Conservation (phyloP, 2,329 filamentous ascomycete species). For the Acrocalymma vagum region DNA sequence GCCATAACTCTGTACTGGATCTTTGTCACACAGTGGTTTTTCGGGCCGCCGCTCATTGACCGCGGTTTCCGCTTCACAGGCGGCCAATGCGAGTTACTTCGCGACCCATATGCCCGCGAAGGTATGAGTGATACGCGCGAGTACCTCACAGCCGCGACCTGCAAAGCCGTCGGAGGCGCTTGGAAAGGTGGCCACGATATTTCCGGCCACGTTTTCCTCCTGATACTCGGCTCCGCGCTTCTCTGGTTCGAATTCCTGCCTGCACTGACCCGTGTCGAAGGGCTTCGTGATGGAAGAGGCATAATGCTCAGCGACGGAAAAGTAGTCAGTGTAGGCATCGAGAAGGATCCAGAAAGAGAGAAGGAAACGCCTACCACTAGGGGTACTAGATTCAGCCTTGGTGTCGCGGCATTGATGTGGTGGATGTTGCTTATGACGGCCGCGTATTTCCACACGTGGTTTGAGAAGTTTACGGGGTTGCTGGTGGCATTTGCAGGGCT, state of each 20-base stretch:
- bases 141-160: constrained; percentile 78
- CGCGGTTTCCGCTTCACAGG: constrained; percentile 89
- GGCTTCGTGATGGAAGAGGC: constrained; percentile 67
- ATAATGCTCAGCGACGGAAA: constrained; percentile 74
- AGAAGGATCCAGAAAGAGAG: constrained; percentile 52
- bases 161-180: constrained; percentile 79
- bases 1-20: constrained; percentile 83
- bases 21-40: constrained; percentile 94
- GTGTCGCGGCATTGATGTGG: constrained; percentile 74
- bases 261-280: constrained; percentile 59
- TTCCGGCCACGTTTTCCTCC: constrained; percentile 91
- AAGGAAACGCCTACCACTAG: constrained; percentile 48
- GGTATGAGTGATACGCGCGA: constrained; percentile 55
- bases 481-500: constrained; percentile 57
- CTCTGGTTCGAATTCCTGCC: constrained; percentile 81
- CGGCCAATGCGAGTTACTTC: constrained; percentile 76
- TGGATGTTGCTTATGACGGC: constrained; percentile 99
- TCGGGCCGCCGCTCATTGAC: constrained; percentile 90
- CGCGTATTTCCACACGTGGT: constrained; percentile 98
- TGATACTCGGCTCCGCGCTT: constrained; percentile 84
- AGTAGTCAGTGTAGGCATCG: constrained; percentile 56
- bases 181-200: constrained; percentile 98
- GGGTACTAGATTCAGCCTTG: constrained; percentile 63
- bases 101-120: constrained; percentile 57
- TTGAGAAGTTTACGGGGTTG: constrained; percentile 78